Percentiles rank a stretch among this genome's conserved stretches.
Conservation (phyloP, 2,329 filamentous ascomycete species). For the Diaporthe amygdali region DNA sequence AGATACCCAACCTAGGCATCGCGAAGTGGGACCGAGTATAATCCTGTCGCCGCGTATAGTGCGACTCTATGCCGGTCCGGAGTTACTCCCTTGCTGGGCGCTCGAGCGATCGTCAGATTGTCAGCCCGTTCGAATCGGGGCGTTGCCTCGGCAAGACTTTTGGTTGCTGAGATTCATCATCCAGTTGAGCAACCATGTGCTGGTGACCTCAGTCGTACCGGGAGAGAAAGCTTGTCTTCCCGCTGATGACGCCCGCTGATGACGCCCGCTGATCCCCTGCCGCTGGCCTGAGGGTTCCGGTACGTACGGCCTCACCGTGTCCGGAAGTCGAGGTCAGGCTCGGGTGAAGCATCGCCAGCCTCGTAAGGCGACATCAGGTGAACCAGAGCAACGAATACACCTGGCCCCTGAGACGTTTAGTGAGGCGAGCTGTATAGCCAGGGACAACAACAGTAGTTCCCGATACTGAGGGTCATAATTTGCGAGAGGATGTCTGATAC, state of each 20-base stretch:
- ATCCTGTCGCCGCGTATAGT: background rate
- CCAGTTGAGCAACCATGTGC: background rate
- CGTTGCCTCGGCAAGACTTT: background rate
- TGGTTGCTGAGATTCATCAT: background rate
- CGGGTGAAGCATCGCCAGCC: background rate
- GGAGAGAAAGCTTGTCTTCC: background rate
- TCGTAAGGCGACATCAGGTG: conserved; percentile 2
- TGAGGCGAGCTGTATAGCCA: background rate
- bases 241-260: too few relatives aligned
- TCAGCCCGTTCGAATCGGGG: background rate
- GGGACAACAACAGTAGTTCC: background rate
- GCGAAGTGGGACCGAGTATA: background rate
- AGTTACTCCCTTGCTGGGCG: background rate
- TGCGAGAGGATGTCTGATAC: background rate
- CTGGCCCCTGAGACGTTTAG: background rate
- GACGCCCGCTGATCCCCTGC: background rate
- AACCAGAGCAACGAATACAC: background rate
- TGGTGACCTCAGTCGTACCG: background rate
- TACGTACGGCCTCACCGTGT: background rate
- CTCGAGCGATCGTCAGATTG: background rate
- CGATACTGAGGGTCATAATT: background rate
- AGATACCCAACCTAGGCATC: background rate
- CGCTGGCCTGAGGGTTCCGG: background rate
- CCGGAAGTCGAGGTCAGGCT: background rate
- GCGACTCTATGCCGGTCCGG: conserved; percentile 3